Evolutionary conservation across 2,329 filamentous ascomycete genomes (phyloP), one percentile per base, ranked within the genome.

Genomic region (Talaromyces sp.): DNA sequence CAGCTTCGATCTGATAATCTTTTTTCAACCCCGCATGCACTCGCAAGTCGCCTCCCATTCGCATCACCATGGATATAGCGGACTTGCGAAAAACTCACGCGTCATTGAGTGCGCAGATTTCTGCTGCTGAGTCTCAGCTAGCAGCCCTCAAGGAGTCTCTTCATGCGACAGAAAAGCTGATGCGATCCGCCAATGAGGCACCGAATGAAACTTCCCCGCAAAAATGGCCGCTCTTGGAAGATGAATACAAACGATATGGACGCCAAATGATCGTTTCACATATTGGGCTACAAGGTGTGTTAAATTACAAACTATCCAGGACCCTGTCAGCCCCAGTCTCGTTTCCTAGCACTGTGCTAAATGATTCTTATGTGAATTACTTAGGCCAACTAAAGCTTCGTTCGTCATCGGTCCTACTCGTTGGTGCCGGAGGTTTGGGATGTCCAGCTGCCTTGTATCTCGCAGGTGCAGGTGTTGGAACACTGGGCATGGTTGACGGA

Each of bases 391-490:
- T 93, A 7, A 82, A 84, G 33, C 80, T 98, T 17, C 89, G 86
- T 69, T 79, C 82, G 0, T 82, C 91, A 0, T 85, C 82, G 22
- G 87, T 97, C 5, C 82, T 98, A 8, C 81, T 99, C 54, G 84
- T 99, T 27, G 95, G 95, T 11, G 88, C 91, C 1, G 95, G 95
- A 6, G 95, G 95, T 0, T 79, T 99, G 13, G 95, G 95, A 11
- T 98, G 92, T 72, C 95, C 95, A 11, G 92, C 95, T 13, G 91
- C 93, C 0, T 85, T 90, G n/a, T 99, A 99, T 72, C 85, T 99
- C 1, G 91, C 92, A 10, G 93, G 92, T 25, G 90, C 95, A 1
- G 95, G 95, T 0, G 84, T 97, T 1, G 92, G 93, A 9, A 90
- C 83, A 0, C 76, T 99, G 19, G 93, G 93, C 0, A 79, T 99